These are phyloP conservation scores for Speleostelium caveatum DNA, from an alignment of 78 protist species.

Conservation along the genomic window DNA sequence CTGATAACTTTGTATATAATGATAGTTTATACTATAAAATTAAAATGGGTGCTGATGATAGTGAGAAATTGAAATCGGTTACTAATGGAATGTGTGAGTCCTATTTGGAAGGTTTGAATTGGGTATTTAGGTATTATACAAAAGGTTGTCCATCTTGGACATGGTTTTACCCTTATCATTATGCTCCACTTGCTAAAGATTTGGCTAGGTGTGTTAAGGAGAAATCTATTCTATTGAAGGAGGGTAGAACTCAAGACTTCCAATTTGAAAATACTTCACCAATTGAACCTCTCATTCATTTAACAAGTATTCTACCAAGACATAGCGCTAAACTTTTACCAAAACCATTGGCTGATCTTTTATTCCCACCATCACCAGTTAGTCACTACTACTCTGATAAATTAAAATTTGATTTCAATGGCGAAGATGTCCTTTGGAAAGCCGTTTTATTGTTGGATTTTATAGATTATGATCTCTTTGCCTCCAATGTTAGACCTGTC, in stretches of 20 bases:
- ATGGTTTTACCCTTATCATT: slow-evolving; percentile 98
- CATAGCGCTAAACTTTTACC: slow-evolving; percentile 32
- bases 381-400: background rate
- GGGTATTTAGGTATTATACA: slow-evolving; percentile 98
- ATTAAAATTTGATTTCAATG: slow-evolving; percentile 47
- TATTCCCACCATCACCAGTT: slow-evolving; percentile 13
- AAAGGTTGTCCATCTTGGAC: slow-evolving; percentile 96
- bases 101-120: slow-evolving; percentile 93
- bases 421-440: slow-evolving; percentile 65
- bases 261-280: slow-evolving; percentile 21
- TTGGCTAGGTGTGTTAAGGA: background rate
- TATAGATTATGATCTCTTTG: background rate
- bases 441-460: slow-evolving; percentile 49
- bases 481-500: background rate
- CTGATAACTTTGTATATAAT: slow-evolving; percentile 1
- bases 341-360: background rate
- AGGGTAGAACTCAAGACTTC: background rate
- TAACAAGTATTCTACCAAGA: slow-evolving; percentile 59
- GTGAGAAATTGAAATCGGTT: background rate
- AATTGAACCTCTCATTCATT: slow-evolving; percentile 38
- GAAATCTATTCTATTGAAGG: background rate
- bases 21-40: slow-evolving; percentile 17
- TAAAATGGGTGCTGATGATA: background rate
- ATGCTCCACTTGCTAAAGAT: slow-evolving; percentile 93
- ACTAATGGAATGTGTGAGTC: slow-evolving; percentile 4